phyloP scores from a whole-genome alignment of 2,329 filamentous ascomycete species.

The Pochonia chlamydosporia region DNA sequence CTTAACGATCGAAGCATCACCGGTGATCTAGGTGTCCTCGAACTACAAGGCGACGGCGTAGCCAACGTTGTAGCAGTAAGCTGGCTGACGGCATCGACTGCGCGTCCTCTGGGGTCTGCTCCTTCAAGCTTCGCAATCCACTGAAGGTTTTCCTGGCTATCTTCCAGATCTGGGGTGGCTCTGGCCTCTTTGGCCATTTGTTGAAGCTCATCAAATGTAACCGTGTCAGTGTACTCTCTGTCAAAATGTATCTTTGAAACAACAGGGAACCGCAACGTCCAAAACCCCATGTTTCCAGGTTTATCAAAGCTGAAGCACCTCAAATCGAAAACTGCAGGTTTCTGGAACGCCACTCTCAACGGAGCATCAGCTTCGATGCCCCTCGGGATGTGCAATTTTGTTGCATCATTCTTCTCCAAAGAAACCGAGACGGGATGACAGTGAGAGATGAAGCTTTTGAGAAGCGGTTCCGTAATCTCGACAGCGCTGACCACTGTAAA shows the following conservation, averaged over 20 bases:
- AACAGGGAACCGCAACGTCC: conserved; percentile 69
- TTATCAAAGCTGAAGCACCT: conserved; percentile 76
- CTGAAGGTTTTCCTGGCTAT: conserved; percentile 53
- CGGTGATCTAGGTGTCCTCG: conserved; percentile 1
- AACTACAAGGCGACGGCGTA: conserved; percentile 25
- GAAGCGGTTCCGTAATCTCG: conserved; percentile 44
- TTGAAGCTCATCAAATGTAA: conserved; percentile 67
- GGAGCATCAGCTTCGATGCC: conserved; percentile 35
- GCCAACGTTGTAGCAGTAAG: conserved; percentile 32
- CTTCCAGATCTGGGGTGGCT: conserved; percentile 40
- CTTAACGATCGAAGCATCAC: background rate
- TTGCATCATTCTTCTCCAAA: conserved; percentile 30
- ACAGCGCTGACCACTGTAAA: conserved; percentile 65
- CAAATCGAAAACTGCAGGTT: conserved; percentile 73
- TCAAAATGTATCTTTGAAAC: conserved; percentile 75
- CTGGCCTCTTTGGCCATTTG: conserved; percentile 54
- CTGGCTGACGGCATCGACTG: conserved; percentile 40
- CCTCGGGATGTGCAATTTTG: conserved; percentile 41
- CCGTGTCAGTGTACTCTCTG: conserved; percentile 60
- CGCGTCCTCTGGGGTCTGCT: conserved; percentile 40
- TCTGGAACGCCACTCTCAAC: conserved; percentile 54
- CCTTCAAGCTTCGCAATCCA: conserved; percentile 59
- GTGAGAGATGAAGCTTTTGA: conserved; percentile 44
- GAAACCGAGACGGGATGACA: conserved; percentile 38
- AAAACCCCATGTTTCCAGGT: conserved; percentile 61